Evolutionary conservation across 2,329 filamentous ascomycete species (phyloP).

Genomic region (Neonectria magnoliae): DNA sequence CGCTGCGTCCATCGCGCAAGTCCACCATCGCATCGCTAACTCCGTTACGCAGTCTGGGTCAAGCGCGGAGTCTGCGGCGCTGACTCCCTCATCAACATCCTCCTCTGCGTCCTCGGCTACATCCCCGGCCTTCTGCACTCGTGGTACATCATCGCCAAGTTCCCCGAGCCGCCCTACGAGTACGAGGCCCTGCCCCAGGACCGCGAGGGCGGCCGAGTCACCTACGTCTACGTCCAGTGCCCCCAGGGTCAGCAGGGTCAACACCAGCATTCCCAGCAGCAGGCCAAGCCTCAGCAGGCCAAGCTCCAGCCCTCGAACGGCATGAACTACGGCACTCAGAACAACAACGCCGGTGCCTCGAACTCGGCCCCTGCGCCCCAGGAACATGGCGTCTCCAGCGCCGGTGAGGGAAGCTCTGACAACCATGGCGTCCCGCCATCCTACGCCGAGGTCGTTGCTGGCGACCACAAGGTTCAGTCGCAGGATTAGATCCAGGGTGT

Average conservation of each 20-base stretch:
- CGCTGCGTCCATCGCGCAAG: neutral
- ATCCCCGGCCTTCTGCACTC: conserved; percentile 91
- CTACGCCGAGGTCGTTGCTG: conserved; percentile 89
- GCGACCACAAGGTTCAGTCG: conserved; percentile 88
- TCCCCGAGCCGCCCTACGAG: conserved; percentile 78
- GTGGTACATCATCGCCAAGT: conserved; percentile 97
- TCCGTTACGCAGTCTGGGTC: conserved; percentile 88
- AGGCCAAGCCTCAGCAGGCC: conserved; percentile 34
- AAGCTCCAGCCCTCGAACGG: conserved; percentile 46
- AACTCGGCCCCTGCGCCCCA: conserved; percentile 39
- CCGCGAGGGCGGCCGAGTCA: conserved; percentile 67
- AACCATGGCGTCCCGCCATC: conserved; percentile 74
- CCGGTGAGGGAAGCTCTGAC: conserved; percentile 53
- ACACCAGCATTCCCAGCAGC: conserved; percentile 31
- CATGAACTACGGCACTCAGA: conserved; percentile 60
- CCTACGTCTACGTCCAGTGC: conserved; percentile 79
- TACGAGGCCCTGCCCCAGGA: conserved; percentile 74
- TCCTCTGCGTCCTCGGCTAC: conserved; percentile 82
- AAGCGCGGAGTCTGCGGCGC: conserved; percentile 93
- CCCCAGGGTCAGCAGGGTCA: conserved; percentile 51
- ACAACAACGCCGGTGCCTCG: conserved; percentile 36
- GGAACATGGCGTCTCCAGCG: conserved; percentile 47
- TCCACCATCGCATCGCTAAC: conserved; percentile 31
- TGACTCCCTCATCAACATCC: conserved; percentile 94
- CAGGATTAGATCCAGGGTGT: conserved; percentile 38